Evolutionary conservation across 345 rosid genomes (phyloP).

Genomic region (Salix dunnii): DNA sequence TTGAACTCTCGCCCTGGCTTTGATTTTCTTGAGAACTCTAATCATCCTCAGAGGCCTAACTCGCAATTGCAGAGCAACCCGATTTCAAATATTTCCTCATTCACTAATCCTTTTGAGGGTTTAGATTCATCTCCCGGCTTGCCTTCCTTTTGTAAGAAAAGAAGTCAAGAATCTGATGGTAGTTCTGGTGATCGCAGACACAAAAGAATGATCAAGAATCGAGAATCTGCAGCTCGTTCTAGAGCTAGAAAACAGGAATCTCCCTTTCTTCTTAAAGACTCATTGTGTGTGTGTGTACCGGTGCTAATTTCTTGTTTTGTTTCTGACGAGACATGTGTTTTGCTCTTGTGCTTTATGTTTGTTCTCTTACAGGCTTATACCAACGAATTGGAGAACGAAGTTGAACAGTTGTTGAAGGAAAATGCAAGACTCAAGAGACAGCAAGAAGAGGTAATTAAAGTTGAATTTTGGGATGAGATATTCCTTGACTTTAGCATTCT

Average conservation of each 20-base stretch:
- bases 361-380: conserved; percentile 62
- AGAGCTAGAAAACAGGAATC: conserved; percentile 78
- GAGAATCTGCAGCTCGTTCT: conserved; percentile 87
- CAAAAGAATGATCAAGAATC: conserved; percentile 74
- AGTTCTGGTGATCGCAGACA: conserved; percentile 45
- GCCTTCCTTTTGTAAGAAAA: conserved; percentile 39
- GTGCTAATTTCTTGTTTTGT: neutral
- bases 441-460: conserved; percentile 56
- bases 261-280: neutral
- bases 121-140: conserved; percentile 31
- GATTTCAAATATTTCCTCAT: conserved; percentile 26
- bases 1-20: conserved; percentile 51
- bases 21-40: conserved; percentile 45
- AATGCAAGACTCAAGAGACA: conserved; percentile 61
- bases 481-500: no score
- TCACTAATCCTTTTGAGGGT: conserved; percentile 32
- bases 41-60: conserved; percentile 24
- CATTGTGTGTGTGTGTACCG: no score
- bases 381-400: conserved; percentile 53
- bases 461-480: neutral
- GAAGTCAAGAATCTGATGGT: conserved; percentile 43
- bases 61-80: conserved; percentile 29
- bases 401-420: conserved; percentile 48
- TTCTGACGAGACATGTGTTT: conserved; percentile 8
- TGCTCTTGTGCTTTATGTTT: neutral